Evolutionary conservation across 2,329 filamentous ascomycete species (phyloP), one percentile per base, ranked within the genome.

Genomic region (Aspergillus awamori): DNA sequence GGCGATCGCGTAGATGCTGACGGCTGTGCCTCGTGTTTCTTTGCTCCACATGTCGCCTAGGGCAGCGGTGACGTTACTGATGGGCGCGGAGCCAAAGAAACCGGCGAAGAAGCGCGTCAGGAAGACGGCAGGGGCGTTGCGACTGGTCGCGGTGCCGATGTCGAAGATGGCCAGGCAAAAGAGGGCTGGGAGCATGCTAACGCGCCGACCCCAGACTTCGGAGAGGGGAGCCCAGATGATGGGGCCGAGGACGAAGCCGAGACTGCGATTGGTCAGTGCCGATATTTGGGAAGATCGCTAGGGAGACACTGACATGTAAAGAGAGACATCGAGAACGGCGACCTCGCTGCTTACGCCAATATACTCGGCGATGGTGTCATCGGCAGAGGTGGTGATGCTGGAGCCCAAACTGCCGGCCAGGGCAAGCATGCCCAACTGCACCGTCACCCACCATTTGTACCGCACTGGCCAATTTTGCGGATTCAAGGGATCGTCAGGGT

Each of bases 361-460:
- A 55, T 84, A 78, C 33, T 69, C 60, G 2, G 79, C 75, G 39
- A 86, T 79, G 1, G 66, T 71, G 4, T 71, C 52, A 49, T 79
- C 76, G 1, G 81, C 83, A 0, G 83, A 80, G 2, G 82, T 74
- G 41, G 82, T 81, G 59, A 86, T 83, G 17, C 80, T 82, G 5
- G 81, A 82, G 4, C 81, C 83, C 52, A 84, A 67, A 61, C 78
- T 81, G 15, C 80, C 81, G 8, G 77, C 72, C n/a, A 84, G 69
- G 1, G 83, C 82, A 15, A 85, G 72, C 74, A 84, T 75, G 24
- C 81, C 78, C 36, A 85, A 67, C 55, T 82, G 77, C 17, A 83
- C 74, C 0, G 82, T 84, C 54, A 84, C 72, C 73, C 77, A 82
- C 49, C 72, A 74, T 68, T 83, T 84, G 62, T 81, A 79, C 3